Base-by-base conservation (phyloP, 192 early-diverging fungal genomes). In the Chytriomyces sp. region DNA sequence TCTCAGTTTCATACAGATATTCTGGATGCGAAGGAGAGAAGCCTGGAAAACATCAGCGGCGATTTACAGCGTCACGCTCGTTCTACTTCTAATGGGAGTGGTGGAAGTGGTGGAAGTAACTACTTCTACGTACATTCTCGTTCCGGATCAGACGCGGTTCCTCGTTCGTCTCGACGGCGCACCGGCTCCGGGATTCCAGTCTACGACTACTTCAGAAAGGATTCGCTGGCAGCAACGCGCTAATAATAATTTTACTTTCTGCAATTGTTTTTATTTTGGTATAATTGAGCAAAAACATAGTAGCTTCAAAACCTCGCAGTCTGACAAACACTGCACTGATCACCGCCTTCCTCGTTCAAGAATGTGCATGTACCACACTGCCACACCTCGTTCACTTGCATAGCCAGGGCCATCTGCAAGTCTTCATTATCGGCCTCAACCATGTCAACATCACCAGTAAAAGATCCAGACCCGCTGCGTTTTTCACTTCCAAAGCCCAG, bases 281-380 rank as follows among this genome's bases (percentile, higher is more conserved):
- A n/a, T n/a, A n/a, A n/a, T n/a, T n/a, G n/a, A n/a, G n/a, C n/a
- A n/a, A n/a, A n/a, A n/a, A n/a, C n/a, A n/a, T n/a, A n/a, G n/a
- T n/a, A n/a, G n/a, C n/a, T n/a, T n/a, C n/a, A n/a, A n/a, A n/a
- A n/a, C n/a, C n/a, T n/a, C 36, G 60, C 17, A 14, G 31, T 37
- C 1, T 28, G 32, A 6, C 65, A 68, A 22, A 68, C 55, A 19
- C 10, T 25, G 28, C 65, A 68, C n/a, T 25, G 6, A 5, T 37
- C 12, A 33, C n/a, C 25, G 7, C 26, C 32, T 0, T n/a, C 14
- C n/a, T 52, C 38, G 55, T 68, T 68, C 8, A n/a, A 34, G 25
- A 55, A 68, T 22, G 65, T 68, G 33, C 65, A 68, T 10, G 34
- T 33, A 10, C 32, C 36, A 28, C 65, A 68, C 12, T 6, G 25